phyloP scores from a whole-genome alignment of 768 basidiomycete genomes.

The Steccherinum ochraceum region DNA sequence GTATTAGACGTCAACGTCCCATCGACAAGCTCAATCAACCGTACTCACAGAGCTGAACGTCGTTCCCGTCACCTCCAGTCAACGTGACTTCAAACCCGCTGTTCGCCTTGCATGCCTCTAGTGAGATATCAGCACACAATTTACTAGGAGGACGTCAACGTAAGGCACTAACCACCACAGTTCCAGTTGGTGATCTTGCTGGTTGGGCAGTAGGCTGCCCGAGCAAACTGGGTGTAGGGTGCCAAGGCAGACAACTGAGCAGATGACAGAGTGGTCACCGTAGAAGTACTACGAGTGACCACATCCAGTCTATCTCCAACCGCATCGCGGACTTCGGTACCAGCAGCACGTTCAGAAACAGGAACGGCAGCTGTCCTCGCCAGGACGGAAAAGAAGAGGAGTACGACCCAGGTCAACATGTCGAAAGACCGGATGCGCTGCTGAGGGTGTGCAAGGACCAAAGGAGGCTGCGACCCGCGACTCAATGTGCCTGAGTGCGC shows the following conservation, averaged over 20 bases:
- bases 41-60: conserved; percentile 39
- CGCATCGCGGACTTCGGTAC: no score
- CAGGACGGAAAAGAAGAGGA: neutral
- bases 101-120: conserved; percentile 36
- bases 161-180: conserved; percentile 33
- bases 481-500: no score
- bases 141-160: no score
- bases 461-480: no score
- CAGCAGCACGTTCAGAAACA: neutral
- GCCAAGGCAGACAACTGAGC: conserved; percentile 30
- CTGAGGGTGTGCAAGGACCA: no score
- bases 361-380: neutral
- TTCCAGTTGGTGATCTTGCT: conserved; percentile 31
- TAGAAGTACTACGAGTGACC: no score
- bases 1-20: neutral
- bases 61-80: conserved; percentile 45
- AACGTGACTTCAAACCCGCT: conserved; percentile 33
- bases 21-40: neutral
- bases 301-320: no score
- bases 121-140: no score
- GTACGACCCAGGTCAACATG: neutral
- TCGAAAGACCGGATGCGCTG: no score
- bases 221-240: conserved; percentile 46
- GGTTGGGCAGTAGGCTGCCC: conserved; percentile 47
- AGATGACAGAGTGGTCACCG: conserved; percentile 21